phyloP scores from a whole-genome alignment of 164 flowering plant genomes.

The Houttuynia cordata region DNA sequence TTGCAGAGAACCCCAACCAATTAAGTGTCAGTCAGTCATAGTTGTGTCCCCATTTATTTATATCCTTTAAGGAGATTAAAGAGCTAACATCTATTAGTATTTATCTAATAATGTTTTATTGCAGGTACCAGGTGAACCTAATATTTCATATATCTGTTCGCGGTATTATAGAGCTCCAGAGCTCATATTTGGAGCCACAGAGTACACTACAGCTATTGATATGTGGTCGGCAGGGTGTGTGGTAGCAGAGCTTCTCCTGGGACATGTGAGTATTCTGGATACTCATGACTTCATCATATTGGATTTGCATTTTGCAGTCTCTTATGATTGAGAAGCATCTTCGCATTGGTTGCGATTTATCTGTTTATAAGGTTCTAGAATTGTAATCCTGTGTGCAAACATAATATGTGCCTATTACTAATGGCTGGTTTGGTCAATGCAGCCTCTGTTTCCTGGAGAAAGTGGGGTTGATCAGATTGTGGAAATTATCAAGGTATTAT shows the following conservation, averaged over 20 bases:
- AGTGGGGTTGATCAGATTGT: slow-evolving; percentile 55
- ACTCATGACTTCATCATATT: no score
- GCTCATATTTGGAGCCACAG: slow-evolving; percentile 95
- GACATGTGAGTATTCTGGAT: slow-evolving; percentile 43
- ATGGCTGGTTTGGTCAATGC: slow-evolving; percentile 5
- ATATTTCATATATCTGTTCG: slow-evolving; percentile 94
- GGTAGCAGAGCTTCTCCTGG: slow-evolving; percentile 89
- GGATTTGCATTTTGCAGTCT: no score
- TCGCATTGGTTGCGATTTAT: no score
- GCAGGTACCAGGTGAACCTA: slow-evolving; percentile 92
- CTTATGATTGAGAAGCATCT: no score
- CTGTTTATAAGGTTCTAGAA: no score
- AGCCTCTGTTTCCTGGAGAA: slow-evolving; percentile 68
- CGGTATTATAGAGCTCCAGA: slow-evolving; percentile 97
- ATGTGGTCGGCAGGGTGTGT: slow-evolving; percentile 99
- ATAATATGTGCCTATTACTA: slow-evolving; percentile 5
- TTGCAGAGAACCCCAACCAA: no score
- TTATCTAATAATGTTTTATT: not conserved
- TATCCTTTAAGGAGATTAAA: no score
- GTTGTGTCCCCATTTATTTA: no score
- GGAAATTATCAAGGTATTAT: slow-evolving; percentile 43
- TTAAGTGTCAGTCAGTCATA: no score
- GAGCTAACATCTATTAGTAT: no score
- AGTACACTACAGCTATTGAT: slow-evolving; percentile 88
- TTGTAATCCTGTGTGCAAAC: no score